Base-by-base conservation (phyloP, 805 yeast genomes). In the Metschnikowia kofuensis region DNA sequence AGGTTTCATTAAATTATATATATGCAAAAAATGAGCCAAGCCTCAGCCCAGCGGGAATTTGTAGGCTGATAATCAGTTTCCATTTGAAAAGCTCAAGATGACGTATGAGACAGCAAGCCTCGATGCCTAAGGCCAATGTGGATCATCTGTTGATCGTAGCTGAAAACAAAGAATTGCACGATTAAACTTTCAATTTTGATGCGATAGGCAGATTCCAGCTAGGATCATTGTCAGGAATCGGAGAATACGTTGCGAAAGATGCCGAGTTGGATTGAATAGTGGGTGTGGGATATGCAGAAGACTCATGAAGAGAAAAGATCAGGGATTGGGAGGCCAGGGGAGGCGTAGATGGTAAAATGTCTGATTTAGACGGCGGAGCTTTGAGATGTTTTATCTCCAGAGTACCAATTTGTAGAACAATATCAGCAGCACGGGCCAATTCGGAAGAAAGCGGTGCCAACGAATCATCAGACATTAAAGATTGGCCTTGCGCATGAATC, bases 261-360 rank as follows among this genome's bases (percentile, higher is more conserved):
- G 49, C 38, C 32, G 54, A 34, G 16, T 50, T 53, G 11, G 50
- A 36, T 21, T 45, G 52, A 27, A 53, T 38, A 28, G 42, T 45
- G 11, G 58, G 60, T 16, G 60, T 54, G n/a, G 60, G 49, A 47
- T 53, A 56, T 36, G 53, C 54, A 37, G 58, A 53, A 7, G 50
- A 42, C 32, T 50, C 58, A 36, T 38, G 36, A 32, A 41, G 50
- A 11, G 75, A 70, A 47, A 70, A 70, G 9, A 70, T 64, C 31
- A 71, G 68, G 42, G 68, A 62, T 53, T 68, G 74, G 13, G 75
- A 68, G n/a, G 75, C 75, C 45, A 69, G 66, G 29, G 75, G 75
- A n/a, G 75, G 75, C 2, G 75, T 70, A 14, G 62, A 55, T 14
- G 75, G 75, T 26, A 52, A 32, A 36, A 48, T 38, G 35, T 47